A percentile compares a stretch with the other conserved stretches of the same genome.
These are phyloP conservation scores for Microthlaspi erraticum DNA, from an alignment of 345 rosid genomes.

Conservation along the genomic window DNA sequence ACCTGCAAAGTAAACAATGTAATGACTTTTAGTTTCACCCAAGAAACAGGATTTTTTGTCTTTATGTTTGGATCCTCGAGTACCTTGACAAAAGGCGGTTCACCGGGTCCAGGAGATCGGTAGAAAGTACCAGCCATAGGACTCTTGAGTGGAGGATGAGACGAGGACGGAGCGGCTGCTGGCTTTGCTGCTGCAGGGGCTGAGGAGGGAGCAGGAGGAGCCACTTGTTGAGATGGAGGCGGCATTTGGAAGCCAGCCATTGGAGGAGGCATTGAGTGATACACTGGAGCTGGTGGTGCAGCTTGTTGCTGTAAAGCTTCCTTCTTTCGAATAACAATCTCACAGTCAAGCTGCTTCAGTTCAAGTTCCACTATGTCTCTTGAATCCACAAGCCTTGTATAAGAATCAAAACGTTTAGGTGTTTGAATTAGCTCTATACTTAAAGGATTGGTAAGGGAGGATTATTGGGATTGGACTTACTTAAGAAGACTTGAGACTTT, in stretches of 20 bases:
- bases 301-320: slow-evolving; percentile 73
- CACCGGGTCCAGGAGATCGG: slow-evolving; percentile 82
- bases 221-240: slow-evolving; percentile 50
- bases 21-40: too few species aligned
- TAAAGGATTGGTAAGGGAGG: slow-evolving; percentile 9
- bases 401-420: slow-evolving; percentile 6
- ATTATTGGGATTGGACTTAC: slow-evolving; percentile 51
- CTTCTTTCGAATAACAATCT: slow-evolving; percentile 77
- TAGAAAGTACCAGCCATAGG: slow-evolving; percentile 99
- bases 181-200: slow-evolving; percentile 53
- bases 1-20: slow-evolving; percentile 57
- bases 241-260: slow-evolving; percentile 54
- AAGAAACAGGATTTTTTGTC: too few species aligned
- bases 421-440: neutral
- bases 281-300: slow-evolving; percentile 46
- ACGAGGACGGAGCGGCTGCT: slow-evolving; percentile 50
- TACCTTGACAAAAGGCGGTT: slow-evolving; percentile 93
- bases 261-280: slow-evolving; percentile 51
- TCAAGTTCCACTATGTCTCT: slow-evolving; percentile 84
- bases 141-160: slow-evolving; percentile 73
- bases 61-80: slow-evolving; percentile 10
- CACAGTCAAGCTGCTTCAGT: slow-evolving; percentile 84
- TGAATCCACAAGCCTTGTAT: slow-evolving; percentile 86
- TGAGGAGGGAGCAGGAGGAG: slow-evolving; percentile 50
- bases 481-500: slow-evolving; percentile 88